Evolutionary conservation across 2,329 filamentous ascomycete species (phyloP), one percentile per base, ranked within the genome.

Genomic region (Chrysosphaeria jannelii): DNA sequence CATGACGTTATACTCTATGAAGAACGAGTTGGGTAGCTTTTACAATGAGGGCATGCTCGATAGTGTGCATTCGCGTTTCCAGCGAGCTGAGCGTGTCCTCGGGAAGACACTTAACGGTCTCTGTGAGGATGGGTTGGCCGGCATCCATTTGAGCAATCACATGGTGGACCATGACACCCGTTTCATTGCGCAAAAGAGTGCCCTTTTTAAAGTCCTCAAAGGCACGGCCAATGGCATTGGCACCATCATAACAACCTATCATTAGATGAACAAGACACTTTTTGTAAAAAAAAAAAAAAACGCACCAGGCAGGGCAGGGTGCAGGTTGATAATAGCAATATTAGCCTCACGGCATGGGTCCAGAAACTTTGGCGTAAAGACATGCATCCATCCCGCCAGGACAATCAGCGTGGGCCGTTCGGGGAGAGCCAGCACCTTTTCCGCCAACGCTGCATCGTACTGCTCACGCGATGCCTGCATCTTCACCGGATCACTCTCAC

Each of bases 121-220:
- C 43, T 2, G 66, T 56, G 29, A 79, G 36, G 34, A 89, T 68
- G 7, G 72, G 66, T 31, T 57, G 50, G 3, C 78, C 78, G 36
- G 68, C 57, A 46, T 90, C 78, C 25, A 90, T 75, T 40, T 81
- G 62, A 6, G 47, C 50, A 30, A 72, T 65, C 22, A 89, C 76
- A 43, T 79, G 68, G 45, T 90, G 78, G 10, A 76, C 63, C 79
- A 89, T 90, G 25, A 88, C 66, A 1, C 79, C 78, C 0, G 78
- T 88, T 31, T 53, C 56, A 31, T 56, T 55, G 32, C 70, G 54
- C 35, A 65, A 57, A 7, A 75, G 56, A 31, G 55, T 57, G 5
- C 57, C 56, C 3, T 45, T 47, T 38, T 64, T 43, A 39, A 71
- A 78, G 27, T 74, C 75, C 22, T 59, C 53, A 43, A 63, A 76